These are phyloP conservation scores for Aristolochia fimbriata DNA, from an alignment of 164 flowering plant genomes.

Conservation along the genomic window DNA sequence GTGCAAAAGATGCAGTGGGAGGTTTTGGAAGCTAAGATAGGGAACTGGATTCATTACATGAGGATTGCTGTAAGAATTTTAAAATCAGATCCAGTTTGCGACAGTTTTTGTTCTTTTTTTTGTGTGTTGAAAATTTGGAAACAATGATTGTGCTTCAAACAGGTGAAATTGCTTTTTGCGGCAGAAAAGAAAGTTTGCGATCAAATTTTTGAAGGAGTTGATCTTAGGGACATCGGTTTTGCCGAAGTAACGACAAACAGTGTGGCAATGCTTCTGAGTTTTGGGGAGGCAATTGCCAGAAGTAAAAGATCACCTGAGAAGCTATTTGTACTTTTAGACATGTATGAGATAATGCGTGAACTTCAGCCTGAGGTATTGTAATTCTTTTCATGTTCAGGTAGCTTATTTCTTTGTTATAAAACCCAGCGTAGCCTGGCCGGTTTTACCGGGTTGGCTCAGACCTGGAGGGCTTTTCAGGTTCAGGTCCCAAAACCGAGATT, in stretches of 20 bases:
- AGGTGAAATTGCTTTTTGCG: constrained; percentile 89
- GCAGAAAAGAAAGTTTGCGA: constrained; percentile 82
- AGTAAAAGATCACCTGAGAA: constrained; percentile 98
- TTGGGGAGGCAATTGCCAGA: constrained; percentile 95
- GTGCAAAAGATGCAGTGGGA: constrained; percentile 99
- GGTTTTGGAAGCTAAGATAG: constrained; percentile 85
- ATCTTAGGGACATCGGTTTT: constrained; percentile 70
- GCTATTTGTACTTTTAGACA: constrained; percentile 83
- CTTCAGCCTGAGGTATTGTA: constrained; percentile 74
- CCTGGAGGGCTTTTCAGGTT: no score
- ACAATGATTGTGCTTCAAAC: constrained; percentile 20
- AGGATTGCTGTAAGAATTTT: constrained; percentile 65
- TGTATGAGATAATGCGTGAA: constrained; percentile 96
- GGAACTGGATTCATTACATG: constrained; percentile 88
- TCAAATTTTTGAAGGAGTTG: constrained; percentile 74
- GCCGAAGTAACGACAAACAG: constrained; percentile 79
- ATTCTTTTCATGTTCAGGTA: no score
- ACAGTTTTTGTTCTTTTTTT: no score
- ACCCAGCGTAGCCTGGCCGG: no score
- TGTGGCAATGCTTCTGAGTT: constrained; percentile 83
- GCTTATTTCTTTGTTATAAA: no score
- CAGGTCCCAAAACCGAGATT: no score
- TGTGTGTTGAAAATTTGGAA: no score
- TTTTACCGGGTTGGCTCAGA: no score
- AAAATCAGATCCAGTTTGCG: no score